Conservation (phyloP, 768 basidiomycete species). For the Pisolithus albus region DNA sequence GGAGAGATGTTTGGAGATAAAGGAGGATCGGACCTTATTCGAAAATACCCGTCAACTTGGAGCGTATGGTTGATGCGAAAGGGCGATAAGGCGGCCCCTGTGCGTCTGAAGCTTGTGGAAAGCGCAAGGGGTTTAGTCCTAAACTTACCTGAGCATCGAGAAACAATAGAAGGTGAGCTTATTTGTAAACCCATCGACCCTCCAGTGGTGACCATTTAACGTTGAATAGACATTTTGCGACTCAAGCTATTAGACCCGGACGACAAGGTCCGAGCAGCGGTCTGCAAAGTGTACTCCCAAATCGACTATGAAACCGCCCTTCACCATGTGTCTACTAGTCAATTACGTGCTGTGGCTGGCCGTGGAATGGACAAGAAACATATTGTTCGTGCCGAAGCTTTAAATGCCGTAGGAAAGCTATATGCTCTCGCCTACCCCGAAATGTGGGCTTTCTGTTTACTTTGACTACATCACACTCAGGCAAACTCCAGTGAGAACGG, state of each 20-base stretch:
- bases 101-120: slow-evolving; percentile 79
- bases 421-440: slow-evolving; percentile 82
- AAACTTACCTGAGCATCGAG: slow-evolving; percentile 59
- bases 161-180: slow-evolving; percentile 65
- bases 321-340: slow-evolving; percentile 65
- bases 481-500: slow-evolving; percentile 59
- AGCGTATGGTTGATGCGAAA: slow-evolving; percentile 71
- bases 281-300: slow-evolving; percentile 72
- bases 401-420: slow-evolving; percentile 67
- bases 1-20: slow-evolving; percentile 89
- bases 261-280: slow-evolving; percentile 82
- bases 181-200: not conserved
- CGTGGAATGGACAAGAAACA: slow-evolving; percentile 82
- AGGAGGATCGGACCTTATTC: slow-evolving; percentile 63
- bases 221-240: slow-evolving; percentile 44
- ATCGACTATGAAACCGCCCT: slow-evolving; percentile 88
- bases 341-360: slow-evolving; percentile 58
- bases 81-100: slow-evolving; percentile 63
- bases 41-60: slow-evolving; percentile 83
- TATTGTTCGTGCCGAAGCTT: slow-evolving; percentile 66
- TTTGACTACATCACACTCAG: slow-evolving; percentile 2
- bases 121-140: slow-evolving; percentile 52
- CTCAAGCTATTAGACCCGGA: slow-evolving; percentile 80
- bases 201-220: slow-evolving; percentile 1
- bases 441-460: slow-evolving; percentile 51